Base-by-base conservation (phyloP, 495 filamentous ascomycete species). In the Hypomontagnella monticulosa region DNA sequence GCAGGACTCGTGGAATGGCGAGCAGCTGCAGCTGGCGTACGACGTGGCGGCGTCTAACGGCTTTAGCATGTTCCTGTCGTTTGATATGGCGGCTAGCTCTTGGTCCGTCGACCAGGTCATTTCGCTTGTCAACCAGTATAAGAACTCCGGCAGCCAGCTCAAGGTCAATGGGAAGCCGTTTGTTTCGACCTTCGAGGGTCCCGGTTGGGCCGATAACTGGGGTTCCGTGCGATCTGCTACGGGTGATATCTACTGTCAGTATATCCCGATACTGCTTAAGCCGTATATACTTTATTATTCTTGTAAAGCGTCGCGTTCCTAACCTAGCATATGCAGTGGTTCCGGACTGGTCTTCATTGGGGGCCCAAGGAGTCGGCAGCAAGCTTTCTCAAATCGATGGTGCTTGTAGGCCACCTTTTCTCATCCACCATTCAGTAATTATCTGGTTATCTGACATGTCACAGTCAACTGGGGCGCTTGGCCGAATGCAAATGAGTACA, bases 121-220 rank as follows among this genome's bases (percentile, higher is more conserved):
- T 16, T 61, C 65, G 32, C 77, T 82, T n/a, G 81, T 92, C 67
- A 86, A 89, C 53, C 64, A 73, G 11, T 88, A 86, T 73, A 84
- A 81, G 56, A 52, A 57, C 15, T 77, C 73, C 2, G 30, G 72
- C 7, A 81, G 86, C 3, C 84, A 91, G 60, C 85, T 84, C 66
- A 75, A 80, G 27, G 80, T 86, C 53, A 74, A 85, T 14, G 80
- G 79, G 36, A 80, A 79, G 44, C 84, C 88, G 1, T 79, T 92
- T 15, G 89, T 91, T 23, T 90, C 87, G 1, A 92, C 91, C 0
- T 93, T 93, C 61, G 89, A 91, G 66, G 89, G 88, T 1, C 75
- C 80, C 4, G 69, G 55, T 11, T 87, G 83, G 75, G 76, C 81
- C 2, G 75, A 75, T 36, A 86, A 89, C 73, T 89, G 87, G 88